Conservation (phyloP, 1,284 basidiomycete genomes). For the Phellopilus nigrolimitatus region DNA sequence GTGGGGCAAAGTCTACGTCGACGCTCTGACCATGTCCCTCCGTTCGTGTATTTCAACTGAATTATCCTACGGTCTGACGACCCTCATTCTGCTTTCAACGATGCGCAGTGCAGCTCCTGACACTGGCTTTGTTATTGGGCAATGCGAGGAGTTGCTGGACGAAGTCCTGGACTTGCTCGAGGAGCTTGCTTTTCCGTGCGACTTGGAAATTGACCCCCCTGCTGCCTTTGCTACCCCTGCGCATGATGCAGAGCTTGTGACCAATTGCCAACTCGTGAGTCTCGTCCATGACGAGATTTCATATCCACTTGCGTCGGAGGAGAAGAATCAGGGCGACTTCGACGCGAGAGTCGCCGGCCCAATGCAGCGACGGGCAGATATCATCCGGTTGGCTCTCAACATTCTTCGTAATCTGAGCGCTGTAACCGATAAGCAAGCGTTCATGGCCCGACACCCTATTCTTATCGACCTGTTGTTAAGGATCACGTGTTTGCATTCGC, state of each 20-base stretch:
- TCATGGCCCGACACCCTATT: constrained; percentile 62
- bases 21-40: constrained; percentile 84
- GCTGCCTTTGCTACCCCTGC: constrained; percentile 26
- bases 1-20: constrained; percentile 85
- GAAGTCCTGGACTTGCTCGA: constrained; percentile 86
- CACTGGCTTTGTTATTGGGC: constrained; percentile 68
- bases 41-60: constrained; percentile 82
- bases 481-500: constrained; percentile 45
- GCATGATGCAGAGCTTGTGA: constrained; percentile 40
- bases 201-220: constrained; percentile 34
- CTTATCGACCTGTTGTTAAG: constrained; percentile 66
- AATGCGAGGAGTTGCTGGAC: constrained; percentile 80
- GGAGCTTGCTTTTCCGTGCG: constrained; percentile 64
- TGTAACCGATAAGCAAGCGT: constrained; percentile 66
- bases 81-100: constrained; percentile 78
- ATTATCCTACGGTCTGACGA: constrained; percentile 86
- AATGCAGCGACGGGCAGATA: constrained; percentile 59
- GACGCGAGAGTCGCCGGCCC: constrained; percentile 42
- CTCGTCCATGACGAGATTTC: constrained; percentile 51
- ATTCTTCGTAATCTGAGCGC: constrained; percentile 85
- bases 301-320: constrained; percentile 53
- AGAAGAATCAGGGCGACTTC: constrained; percentile 42
- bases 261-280: constrained; percentile 62
- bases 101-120: constrained; percentile 55
- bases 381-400: constrained; percentile 70